Base-by-base conservation (phyloP, 345 rosid species). In the Alliaria petiolata region DNA sequence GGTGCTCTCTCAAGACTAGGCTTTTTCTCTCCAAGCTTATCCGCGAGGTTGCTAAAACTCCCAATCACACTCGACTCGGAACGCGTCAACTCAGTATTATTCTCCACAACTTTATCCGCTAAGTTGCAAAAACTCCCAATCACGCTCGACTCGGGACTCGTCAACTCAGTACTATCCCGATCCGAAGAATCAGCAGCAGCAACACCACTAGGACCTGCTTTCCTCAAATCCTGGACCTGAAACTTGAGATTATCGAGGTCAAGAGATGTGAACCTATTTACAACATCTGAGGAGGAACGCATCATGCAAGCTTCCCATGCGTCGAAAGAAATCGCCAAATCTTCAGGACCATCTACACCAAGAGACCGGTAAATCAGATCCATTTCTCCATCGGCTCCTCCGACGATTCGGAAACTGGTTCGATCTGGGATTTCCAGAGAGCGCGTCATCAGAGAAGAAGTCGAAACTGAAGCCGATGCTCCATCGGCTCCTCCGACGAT, bases 271-370 rank as follows among this genome's bases (percentile, higher is more conserved):
- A 84, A 69, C 70, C 78, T 77, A 26, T 83, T 83, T 44, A 77
- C 20, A 67, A 83, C 31, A 75, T 90, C 95, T 11, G 95, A 87
- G 2, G 88, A 33, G 0, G 93, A 87, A 43, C 90, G 87, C 31
- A 70, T 66, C 82, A 80, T 86, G 60, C 79, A 80, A 5, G 88
- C 86, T 76, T 83, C 89, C 98, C 98, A 93, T n/a, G 77, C 89
- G 22, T 79, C 89, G 46, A 64, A 20, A 30, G 98, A 89, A 14
- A 93, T 93, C 3, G 81, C 79, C 47, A 89, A 89, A 75, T 90
- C 98, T 0, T 89, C 98, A 31, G 91, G 88, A 1, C 97, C 89
- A 5, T 83, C 57, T 15, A 93, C 62, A 5, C 93, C 96, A n/a
- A 93, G 45, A 54, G 78, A 81, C 67, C 71, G 79, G 49, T 71